Percentiles rank a stretch among this genome's conserved stretches.
These are phyloP conservation scores for Hygrocybe punicea DNA, from an alignment of 768 basidiomycete genomes.

Conservation along the genomic window DNA sequence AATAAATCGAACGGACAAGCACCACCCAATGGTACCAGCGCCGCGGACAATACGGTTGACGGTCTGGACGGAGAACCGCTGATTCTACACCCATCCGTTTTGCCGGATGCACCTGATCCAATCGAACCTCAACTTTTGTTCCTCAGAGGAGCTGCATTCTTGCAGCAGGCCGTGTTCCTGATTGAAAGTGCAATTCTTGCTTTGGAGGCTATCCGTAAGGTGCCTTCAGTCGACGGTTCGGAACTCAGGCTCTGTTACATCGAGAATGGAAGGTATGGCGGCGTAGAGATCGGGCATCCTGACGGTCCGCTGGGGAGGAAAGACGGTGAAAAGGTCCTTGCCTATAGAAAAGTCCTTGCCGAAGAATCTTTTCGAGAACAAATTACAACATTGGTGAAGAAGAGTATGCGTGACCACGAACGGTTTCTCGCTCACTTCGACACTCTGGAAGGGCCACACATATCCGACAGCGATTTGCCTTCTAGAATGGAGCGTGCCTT, in stretches of 20 bases:
- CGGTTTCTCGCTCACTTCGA: constrained; percentile 82
- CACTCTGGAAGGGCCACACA: constrained; percentile 51
- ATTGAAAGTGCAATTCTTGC: constrained; percentile 71
- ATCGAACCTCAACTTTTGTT: constrained; percentile 84
- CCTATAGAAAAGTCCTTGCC: constrained; percentile 60
- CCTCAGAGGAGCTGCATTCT: constrained; percentile 76
- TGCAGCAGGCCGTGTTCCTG: constrained; percentile 72
- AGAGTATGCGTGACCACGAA: constrained; percentile 80
- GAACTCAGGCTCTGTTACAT: constrained; percentile 78
- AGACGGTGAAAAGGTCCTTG: constrained; percentile 55
- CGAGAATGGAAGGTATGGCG: constrained; percentile 74
- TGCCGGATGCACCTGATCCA: constrained; percentile 79
- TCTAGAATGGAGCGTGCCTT: constrained; percentile 64
- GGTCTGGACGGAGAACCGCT: constrained; percentile 51
- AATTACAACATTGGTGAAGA: constrained; percentile 58
- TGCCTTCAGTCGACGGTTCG: constrained; percentile 57
- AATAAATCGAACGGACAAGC: constrained; percentile 59
- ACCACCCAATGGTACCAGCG: constrained; percentile 63
- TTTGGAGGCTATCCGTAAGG: constrained; percentile 66
- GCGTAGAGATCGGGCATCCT: constrained; percentile 77
- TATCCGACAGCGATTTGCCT: constrained; percentile 44
- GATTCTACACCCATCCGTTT: constrained; percentile 66
- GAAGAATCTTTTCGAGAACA: constrained; percentile 57
- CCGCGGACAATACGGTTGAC: constrained; percentile 44
- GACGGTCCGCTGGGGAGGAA: constrained; percentile 69